Evolutionary conservation across 2,329 filamentous ascomycete genomes (phyloP), one percentile per base, ranked within the genome.

Genomic region (Fulvia fulva): DNA sequence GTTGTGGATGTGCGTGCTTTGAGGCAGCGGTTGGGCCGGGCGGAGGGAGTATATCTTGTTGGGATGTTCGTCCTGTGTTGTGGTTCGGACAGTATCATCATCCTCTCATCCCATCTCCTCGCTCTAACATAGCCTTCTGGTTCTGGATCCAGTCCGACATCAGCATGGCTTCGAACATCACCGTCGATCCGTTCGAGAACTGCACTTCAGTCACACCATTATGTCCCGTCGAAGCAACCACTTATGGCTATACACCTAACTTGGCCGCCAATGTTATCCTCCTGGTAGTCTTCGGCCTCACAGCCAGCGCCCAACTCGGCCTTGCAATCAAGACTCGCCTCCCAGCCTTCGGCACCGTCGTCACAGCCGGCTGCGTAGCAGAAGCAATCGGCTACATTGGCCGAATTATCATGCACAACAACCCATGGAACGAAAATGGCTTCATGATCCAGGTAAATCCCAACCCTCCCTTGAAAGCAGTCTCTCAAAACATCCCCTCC

Each of bases 371-470:
- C 1, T 75, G 73, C 9, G 64, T 76, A 8, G 70, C 75, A 34
- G 76, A 80, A 62, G 57, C 73, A 14, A 67, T 77, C 14, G 77
- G 77, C 5, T 79, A 78, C 46, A 71, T 66, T 5, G 76, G 74
- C 6, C 71, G 77, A 28, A 63, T 77, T n/a, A 68, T 77, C 45
- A 71, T 78, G 70, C 61, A 71, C 52, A 53, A 58, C 26, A 77
- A 79, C 47, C 75, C 76, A 0, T 78, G 71, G 71, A 68, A 68
- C 32, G 67, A 71, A 41, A 67, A 69, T 32, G 72, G 72, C 5
- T 75, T 77, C 60, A 73, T 74, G 53, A 71, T 77, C 28, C 28
- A 32, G 12, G 28, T 5, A 74, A 77, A 50, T 50, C 25, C 25
- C n/a, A n/a, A n/a, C n/a, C n/a, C n/a, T n/a, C n/a, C n/a, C n/a